These are phyloP conservation scores for Microbotryum scabiosae DNA, from an alignment of 1,284 basidiomycete genomes.

Conservation along the genomic window DNA sequence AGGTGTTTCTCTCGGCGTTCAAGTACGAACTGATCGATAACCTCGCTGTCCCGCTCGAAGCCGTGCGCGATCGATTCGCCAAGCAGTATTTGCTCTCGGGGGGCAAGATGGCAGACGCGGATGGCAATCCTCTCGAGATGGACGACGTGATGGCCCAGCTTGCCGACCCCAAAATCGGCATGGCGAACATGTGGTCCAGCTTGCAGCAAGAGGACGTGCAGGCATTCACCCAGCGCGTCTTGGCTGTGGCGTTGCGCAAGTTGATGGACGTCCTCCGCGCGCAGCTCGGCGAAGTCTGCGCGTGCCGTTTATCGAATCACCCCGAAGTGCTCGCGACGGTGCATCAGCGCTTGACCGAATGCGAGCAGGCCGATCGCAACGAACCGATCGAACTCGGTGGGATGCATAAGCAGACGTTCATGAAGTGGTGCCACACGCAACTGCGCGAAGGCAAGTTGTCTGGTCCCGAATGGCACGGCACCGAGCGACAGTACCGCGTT, in stretches of 20 bases:
- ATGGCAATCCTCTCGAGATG: conserved; percentile 22
- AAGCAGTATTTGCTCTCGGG: conserved; percentile 22
- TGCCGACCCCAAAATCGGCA: not conserved
- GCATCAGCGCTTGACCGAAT: conserved; percentile 13
- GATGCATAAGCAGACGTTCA: conserved; percentile 20
- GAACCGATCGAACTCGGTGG: conserved; percentile 25
- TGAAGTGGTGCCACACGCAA: conserved; percentile 22
- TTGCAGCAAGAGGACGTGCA: conserved; percentile 15
- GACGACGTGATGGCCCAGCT: conserved; percentile 6
- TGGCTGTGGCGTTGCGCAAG: conserved; percentile 24
- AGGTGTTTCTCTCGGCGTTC: conserved; percentile 22
- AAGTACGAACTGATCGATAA: conserved; percentile 30
- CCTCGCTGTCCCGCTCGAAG: conserved; percentile 14
- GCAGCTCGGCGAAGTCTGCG: conserved; percentile 23
- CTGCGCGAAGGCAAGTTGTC: conserved; percentile 16
- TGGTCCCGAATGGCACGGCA: conserved; percentile 23
- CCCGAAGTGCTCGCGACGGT: conserved; percentile 24
- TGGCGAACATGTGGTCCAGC: conserved; percentile 17
- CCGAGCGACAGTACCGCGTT: conserved; percentile 23
- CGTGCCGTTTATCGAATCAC: conserved; percentile 25
- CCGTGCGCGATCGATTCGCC: conserved; percentile 20
- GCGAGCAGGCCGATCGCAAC: conserved; percentile 27
- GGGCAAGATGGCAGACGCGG: conserved; percentile 18
- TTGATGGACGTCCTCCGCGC: conserved; percentile 26
- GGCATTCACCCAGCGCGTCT: conserved; percentile 18